phyloP scores from a whole-genome alignment of 306 rosid species.

The Cicer chorassanicum region DNA sequence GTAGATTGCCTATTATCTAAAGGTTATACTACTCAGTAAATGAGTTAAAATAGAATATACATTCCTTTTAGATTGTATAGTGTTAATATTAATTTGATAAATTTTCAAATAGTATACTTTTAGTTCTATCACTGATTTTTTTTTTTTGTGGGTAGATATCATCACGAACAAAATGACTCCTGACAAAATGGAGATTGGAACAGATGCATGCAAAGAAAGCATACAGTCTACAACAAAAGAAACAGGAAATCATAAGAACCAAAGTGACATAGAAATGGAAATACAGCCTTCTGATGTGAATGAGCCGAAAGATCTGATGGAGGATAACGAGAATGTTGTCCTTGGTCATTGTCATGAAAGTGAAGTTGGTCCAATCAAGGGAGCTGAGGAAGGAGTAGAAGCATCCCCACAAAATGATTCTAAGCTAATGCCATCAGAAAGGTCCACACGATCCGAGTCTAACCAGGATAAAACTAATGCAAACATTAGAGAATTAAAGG shows the following conservation, averaged over 20 bases:
- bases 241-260: conserved; percentile 39
- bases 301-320: conserved; percentile 44
- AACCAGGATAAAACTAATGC: conserved; percentile 43
- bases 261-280: conserved; percentile 34
- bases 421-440: conserved; percentile 44
- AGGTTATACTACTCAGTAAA: conserved; percentile 39
- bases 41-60: conserved; percentile 36
- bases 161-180: conserved; percentile 35
- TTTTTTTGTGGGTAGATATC: conserved; percentile 42
- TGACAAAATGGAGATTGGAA: conserved; percentile 46
- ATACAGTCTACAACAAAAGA: conserved; percentile 38
- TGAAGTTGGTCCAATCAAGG: conserved; percentile 40
- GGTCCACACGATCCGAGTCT: conserved; percentile 26
- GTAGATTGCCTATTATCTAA: conserved; percentile 44
- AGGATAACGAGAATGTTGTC: conserved; percentile 41
- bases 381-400: conserved; percentile 52
- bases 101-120: conserved; percentile 13
- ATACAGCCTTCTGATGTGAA: conserved; percentile 37
- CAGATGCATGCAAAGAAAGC: conserved; percentile 49
- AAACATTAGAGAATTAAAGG: conserved; percentile 40
- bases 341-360: conserved; percentile 39
- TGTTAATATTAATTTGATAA: conserved; percentile 39
- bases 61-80: conserved; percentile 33
- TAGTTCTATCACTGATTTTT: conserved; percentile 39
- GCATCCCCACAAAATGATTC: conserved; percentile 45